Percentiles rank a stretch among this genome's conserved stretches.
Evolutionary conservation across 805 yeast genomes (phyloP).

Genomic region (Candida nanaspora): DNA sequence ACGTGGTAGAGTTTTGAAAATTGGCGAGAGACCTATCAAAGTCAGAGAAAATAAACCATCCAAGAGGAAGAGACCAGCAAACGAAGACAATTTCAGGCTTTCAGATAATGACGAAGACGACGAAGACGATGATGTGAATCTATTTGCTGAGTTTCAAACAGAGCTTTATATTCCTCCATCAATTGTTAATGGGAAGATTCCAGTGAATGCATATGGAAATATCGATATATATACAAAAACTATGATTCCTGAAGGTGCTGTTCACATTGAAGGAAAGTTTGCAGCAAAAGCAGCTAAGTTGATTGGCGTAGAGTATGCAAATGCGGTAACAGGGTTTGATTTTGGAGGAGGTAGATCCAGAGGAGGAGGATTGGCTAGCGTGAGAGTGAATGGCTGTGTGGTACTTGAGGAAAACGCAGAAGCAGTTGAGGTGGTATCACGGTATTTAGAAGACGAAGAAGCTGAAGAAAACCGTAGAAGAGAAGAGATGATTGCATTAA

Average conservation of each 20-base stretch:
- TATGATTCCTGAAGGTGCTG: conserved; percentile 83
- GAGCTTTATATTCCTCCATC: conserved; percentile 62
- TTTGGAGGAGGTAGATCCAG: conserved; percentile 36
- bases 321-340: conserved; percentile 83
- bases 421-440: conserved; percentile 47
- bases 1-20: conserved; percentile 65
- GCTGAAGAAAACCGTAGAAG: conserved; percentile 34
- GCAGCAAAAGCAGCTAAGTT: conserved; percentile 67
- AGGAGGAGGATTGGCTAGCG: conserved; percentile 40
- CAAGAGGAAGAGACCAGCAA: conserved; percentile 14
- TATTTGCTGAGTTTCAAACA: conserved; percentile 79
- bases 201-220: conserved; percentile 75
- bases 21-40: conserved; percentile 63
- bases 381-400: conserved; percentile 68
- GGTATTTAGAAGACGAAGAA: conserved; percentile 42
- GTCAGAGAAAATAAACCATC: conserved; percentile 22
- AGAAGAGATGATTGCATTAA: conserved; percentile 41
- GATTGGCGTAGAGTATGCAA: conserved; percentile 71
- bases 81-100: conserved; percentile 19
- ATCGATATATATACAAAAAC: conserved; percentile 69
- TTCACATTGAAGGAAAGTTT: conserved; percentile 44
- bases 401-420: conserved; percentile 56
- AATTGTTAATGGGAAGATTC: conserved; percentile 56
- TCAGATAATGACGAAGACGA: conserved; percentile 27
- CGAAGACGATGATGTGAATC: conserved; percentile 46